Base-by-base conservation (phyloP, 2,329 filamentous ascomycete genomes). In the Pestalotiopsis sp. region DNA sequence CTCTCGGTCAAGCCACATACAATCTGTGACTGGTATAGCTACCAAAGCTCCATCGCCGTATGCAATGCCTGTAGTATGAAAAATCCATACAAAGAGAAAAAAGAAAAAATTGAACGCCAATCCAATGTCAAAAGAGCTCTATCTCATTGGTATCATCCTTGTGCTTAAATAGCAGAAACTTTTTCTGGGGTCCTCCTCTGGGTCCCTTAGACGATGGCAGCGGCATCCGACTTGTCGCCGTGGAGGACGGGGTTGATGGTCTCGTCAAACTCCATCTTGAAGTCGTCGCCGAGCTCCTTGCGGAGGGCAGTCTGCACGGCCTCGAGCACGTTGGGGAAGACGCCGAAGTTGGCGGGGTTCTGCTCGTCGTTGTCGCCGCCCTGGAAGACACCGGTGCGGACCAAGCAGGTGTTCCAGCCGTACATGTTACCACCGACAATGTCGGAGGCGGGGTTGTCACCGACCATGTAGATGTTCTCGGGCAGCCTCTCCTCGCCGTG, bases 401-500 rank as follows among this genome's bases (percentile, higher is more conserved):
- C 92, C 67, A 94, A 82, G 77, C 92, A 93, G 3, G 92, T 93
- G 82, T 94, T 94, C 92, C 92, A 94, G 70, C 91, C 91, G 80
- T 94, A 93, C 87, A 91, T 92, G 85, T 94, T 94, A 70, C 91
- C 92, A 71, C 92, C 92, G 71, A 92, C 85, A 75, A 93, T 93
- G 77, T 93, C 91, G 31, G 89, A 92, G 31, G 89, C 89, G 6
- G 91, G 91, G 83, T 93, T 93, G 80, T 93, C 91, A 72, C 91
- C 91, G 67, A 93, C 83, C 91, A 93, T 93, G 85, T 93, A 93
- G 78, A 93, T 85, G 81, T 92, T 91, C 78, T 88, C 79, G 3
- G 91, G 90, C 57, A 93, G 82, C 70, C 82, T 84, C 83, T 92
- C 89, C 79, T 93, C 91, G 76, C 88, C 89, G 84, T 94, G 91